These are phyloP conservation scores for Penicillium argentinense DNA, from an alignment of 495 filamentous ascomycete genomes.

Conservation along the genomic window DNA sequence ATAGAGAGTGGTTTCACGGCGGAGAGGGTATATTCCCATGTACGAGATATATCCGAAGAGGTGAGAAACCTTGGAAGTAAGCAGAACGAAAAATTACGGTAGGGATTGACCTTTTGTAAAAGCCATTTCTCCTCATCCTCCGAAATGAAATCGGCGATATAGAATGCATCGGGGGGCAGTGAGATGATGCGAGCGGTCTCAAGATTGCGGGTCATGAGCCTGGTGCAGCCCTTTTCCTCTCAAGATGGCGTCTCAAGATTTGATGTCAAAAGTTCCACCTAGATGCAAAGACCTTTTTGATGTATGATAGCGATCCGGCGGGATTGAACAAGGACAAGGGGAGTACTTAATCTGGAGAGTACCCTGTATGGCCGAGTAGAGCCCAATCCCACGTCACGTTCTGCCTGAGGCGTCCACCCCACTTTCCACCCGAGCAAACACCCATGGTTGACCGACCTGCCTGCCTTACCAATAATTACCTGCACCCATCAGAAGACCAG, in stretches of 20 bases:
- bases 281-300: too few relatives aligned
- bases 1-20: too few relatives aligned
- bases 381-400: slow-evolving; percentile 19
- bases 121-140: slow-evolving; percentile 70
- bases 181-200: slow-evolving; percentile 53
- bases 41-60: too few relatives aligned
- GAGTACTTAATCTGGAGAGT: too few relatives aligned
- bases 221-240: neutral
- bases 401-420: slow-evolving; percentile 26
- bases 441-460: neutral
- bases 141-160: slow-evolving; percentile 85
- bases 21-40: too few relatives aligned
- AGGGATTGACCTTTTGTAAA: slow-evolving; percentile 59
- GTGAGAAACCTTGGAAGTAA: neutral
- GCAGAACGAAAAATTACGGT: neutral
- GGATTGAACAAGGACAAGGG: too few relatives aligned
- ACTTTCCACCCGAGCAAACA: slow-evolving; percentile 15
- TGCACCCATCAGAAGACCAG: too few relatives aligned
- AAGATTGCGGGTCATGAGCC: slow-evolving; percentile 19
- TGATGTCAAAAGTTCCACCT: too few relatives aligned
- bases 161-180: slow-evolving; percentile 72
- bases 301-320: too few relatives aligned
- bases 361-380: too few relatives aligned
- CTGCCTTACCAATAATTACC: neutral
- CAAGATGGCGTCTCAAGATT: neutral